These are phyloP conservation scores for Cytospora paraplurivora DNA, from an alignment of 2,329 filamentous ascomycete genomes.

Conservation along the genomic window DNA sequence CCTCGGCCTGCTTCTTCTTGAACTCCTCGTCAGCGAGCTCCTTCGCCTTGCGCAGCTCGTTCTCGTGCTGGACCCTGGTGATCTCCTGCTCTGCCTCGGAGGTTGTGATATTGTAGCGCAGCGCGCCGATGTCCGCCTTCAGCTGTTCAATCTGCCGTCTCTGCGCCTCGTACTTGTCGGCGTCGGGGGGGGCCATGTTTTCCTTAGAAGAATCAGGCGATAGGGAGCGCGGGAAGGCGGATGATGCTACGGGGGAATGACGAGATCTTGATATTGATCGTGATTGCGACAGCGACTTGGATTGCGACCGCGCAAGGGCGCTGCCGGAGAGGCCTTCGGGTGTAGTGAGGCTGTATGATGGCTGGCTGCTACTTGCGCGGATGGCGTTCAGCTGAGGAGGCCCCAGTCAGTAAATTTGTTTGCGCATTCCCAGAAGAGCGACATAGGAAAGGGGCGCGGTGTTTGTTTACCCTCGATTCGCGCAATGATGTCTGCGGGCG, in stretches of 20 bases:
- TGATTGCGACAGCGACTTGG: slow-evolving; percentile 16
- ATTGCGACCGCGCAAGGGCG: background rate
- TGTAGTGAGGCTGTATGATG: slow-evolving; percentile 44
- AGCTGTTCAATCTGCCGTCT: slow-evolving; percentile 70
- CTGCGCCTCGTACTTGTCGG: slow-evolving; percentile 61
- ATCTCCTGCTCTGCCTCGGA: slow-evolving; percentile 87
- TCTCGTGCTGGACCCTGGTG: slow-evolving; percentile 73
- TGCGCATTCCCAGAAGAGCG: background rate
- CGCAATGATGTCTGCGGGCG: slow-evolving; percentile 35
- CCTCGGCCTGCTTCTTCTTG: slow-evolving; percentile 63
- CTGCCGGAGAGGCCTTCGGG: slow-evolving; percentile 36
- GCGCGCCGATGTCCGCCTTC: slow-evolving; percentile 83
- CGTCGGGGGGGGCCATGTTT: slow-evolving; percentile 60
- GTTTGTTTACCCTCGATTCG: slow-evolving; percentile 36
- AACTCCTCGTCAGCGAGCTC: slow-evolving; percentile 85
- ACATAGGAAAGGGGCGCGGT: background rate
- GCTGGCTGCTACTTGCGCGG: slow-evolving; percentile 35
- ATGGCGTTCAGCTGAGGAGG: slow-evolving; percentile 34
- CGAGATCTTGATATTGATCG: slow-evolving; percentile 18
- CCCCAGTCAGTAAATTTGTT: background rate
- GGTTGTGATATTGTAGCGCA: slow-evolving; percentile 86
- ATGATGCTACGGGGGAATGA: slow-evolving; percentile 16
- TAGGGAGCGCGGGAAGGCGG: slow-evolving; percentile 41
- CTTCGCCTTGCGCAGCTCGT: slow-evolving; percentile 79
- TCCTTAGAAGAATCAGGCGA: slow-evolving; percentile 62